Evolutionary conservation across 2,329 filamentous ascomycete genomes (phyloP), one percentile per base, ranked within the genome.

Genomic region (Sordariomycetes sp.): DNA sequence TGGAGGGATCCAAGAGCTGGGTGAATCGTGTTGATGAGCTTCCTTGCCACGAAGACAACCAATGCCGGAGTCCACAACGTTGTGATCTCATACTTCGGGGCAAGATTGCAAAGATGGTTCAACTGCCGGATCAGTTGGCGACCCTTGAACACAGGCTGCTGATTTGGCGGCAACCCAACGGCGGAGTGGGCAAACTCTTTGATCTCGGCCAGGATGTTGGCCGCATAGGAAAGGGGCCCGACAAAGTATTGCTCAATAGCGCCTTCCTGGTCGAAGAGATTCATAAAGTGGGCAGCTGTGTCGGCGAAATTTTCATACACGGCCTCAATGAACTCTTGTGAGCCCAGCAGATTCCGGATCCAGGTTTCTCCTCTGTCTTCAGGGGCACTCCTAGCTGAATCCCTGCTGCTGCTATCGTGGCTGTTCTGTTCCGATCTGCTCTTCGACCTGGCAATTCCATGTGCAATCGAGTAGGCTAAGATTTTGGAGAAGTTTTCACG

Each of bases 81-180:
- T 57, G 74, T 72, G 46, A 84, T 72, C 53, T 90, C 82, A 63
- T 84, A 84, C 22, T 83, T 81, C 1, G 59, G 59, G 2, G 86
- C 87, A 53, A 86, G 81, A 62, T 81, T 82, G 66, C 89, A 95
- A n/a, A 97, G 74, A 59, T 90, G 83, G 16, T 88, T 79, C 24
- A 97, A 78, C 65, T 94, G 85, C 61, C 87, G 82, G 12, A 87
- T 75, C 3, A 99, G 77, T 65, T 87, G 88, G 63, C 86, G 90
- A 32, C 87, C 86, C 63, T 82, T 87, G 72, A 97, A 97, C 57
- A 84, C 86, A 3, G 94, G 94, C 65, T 97, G 92, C 64, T 96
- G 91, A 59, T 87, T 89, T 12, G 86, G 77, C 3, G 90, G 88
- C 8, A 97, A 74, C 14, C 75, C 71, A 32, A 81, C 79, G 1